Base-by-base conservation (phyloP, 768 basidiomycete species). In the Suillus americanus region DNA sequence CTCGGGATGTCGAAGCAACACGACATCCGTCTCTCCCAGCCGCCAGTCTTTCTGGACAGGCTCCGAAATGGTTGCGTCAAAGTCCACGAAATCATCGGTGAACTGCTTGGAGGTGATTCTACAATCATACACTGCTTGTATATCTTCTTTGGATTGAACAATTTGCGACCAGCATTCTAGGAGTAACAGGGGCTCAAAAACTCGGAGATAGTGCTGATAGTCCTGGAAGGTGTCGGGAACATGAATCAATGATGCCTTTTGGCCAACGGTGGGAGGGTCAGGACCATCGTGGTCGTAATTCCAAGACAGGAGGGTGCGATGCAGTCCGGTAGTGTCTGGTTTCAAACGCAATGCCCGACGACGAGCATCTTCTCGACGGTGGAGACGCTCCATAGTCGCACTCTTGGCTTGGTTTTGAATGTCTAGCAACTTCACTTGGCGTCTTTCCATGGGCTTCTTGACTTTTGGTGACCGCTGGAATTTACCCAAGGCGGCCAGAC, bases 151-250 rank as follows among this genome's bases (percentile, higher is more conserved):
- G 5, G 93, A 87, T 67, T 92, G 87, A 9, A 82, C 71, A 28
- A 97, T 84, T 72, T 97, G 94, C 35, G 90, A 86, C 96, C 97
- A 98, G 66, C 92, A 89, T 77, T 99, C 97, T 64, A 92, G 79
- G 23, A 95, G 77, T 33, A 99, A 79, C 18, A 99, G 82, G 2
- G 97, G 95, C 72, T 94, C 88, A 73, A 97, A 95, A 53, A 90
- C 81, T 28, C 79, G 78, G 48, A 85, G 83, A 75, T 97, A 99
- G 23, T 93, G 85, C 1, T 79, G 73, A 64, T 89, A 84, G 60
- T 85, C 83, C 2, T 69, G 63, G 74, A 98, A 99, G 13, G 74
- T 79, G 62, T 87, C 83, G 0, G 92, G 91, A 9, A 97, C 82
- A 20, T 75, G 77, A 14, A 74, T 59, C 37, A 82, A 70, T 1